Base-by-base conservation (phyloP, 2,329 filamentous ascomycete species). In the Penicillium oxalicum region DNA sequence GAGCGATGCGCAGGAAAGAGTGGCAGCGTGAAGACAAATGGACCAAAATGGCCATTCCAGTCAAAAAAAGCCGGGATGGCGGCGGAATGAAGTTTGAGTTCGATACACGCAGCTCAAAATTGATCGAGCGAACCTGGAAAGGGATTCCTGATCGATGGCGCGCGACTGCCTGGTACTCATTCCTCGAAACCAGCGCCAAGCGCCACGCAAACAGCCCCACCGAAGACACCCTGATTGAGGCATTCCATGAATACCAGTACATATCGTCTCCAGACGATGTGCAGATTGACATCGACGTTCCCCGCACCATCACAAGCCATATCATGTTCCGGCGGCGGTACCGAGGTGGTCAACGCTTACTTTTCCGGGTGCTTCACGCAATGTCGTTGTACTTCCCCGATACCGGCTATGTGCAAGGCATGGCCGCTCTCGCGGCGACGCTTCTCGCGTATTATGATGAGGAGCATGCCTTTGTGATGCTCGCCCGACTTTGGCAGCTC, bases 71-170 rank as follows among this genome's bases (percentile, higher is more conserved):
- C 49, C 67, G 70, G 29, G 68, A 74, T 45, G 79, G 81, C 24
- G 80, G 79, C 12, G 81, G 82, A 12, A 84, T 82, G 78, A 73
- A 72, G 9, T 85, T 84, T 55, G 86, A 90, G 47, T 97, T 97
- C 64, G 90, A 96, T 68, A 79, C 81, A 34, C 82, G 79, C 55
- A 87, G 86, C 65, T 78, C 87, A n/a, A 91, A 96, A 67, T 75
- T 98, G 38, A 84, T 95, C 50, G 86, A 91, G 57, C 82, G 93
- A 48, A 94, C 90, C 1, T 98, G 93, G 93, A 98, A 98, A 67
- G 93, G 93, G 28, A 95, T 98, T 54, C 93, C 93, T 0, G 93
- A 98, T 69, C 83, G 89, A 54, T 98, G 93, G 93, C 86, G 93
- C 44, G 82, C 86, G 29, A 86, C 88, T 1, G 93, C 91, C 2